Conservation (phyloP, 1,139 yeast genomes). For the Saccharomyces hybrid region DNA sequence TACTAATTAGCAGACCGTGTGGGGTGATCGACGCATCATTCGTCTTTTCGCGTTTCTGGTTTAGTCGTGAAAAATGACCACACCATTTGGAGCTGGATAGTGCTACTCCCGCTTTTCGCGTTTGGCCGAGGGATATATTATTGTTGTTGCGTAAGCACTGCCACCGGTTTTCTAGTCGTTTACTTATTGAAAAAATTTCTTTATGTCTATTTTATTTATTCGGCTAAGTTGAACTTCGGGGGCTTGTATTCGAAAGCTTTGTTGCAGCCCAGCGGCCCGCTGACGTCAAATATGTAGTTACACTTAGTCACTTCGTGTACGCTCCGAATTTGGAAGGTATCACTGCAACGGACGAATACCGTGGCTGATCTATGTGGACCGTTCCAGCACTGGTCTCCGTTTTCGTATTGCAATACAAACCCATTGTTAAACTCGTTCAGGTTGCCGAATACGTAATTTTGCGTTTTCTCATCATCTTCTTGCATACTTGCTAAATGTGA, state of each 20-base stretch:
- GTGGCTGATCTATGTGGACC: slow-evolving; percentile 77
- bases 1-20: background rate
- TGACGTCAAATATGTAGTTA: slow-evolving; percentile 55
- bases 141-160: background rate
- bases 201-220: background rate
- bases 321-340: slow-evolving; percentile 42
- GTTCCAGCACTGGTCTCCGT: slow-evolving; percentile 91
- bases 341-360: slow-evolving; percentile 64
- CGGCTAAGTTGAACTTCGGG: background rate
- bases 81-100: too few relatives aligned
- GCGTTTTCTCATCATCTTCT: slow-evolving; percentile 19
- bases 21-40: background rate
- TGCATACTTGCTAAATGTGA: slow-evolving; percentile 24
- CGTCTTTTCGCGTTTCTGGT: background rate
- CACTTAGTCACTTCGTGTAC: slow-evolving; percentile 90
- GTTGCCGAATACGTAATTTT: slow-evolving; percentile 23
- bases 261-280: slow-evolving; percentile 66
- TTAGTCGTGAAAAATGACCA: too few relatives aligned
- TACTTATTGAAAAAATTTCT: background rate
- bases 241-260: slow-evolving; percentile 10
- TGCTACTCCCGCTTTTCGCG: too few relatives aligned
- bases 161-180: background rate
- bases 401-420: slow-evolving; percentile 39
- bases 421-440: slow-evolving; percentile 29
- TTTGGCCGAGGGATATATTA: background rate